Evolutionary conservation across 441 rosid species (phyloP).

Genomic region (Adansonia grandidieri): DNA sequence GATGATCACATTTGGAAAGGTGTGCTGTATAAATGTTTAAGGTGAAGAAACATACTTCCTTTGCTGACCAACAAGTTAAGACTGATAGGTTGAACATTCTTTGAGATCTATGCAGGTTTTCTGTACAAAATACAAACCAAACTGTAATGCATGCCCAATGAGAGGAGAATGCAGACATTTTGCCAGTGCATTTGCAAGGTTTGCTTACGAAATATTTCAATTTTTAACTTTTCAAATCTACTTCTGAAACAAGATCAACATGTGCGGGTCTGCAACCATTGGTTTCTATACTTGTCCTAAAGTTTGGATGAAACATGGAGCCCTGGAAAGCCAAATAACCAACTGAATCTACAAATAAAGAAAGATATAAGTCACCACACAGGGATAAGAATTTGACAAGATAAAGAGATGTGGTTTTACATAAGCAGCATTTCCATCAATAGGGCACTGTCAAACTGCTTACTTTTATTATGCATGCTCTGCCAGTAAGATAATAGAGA

Average conservation of each 20-base stretch:
- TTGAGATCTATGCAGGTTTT: constrained; percentile 55
- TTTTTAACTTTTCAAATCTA: constrained; percentile 14
- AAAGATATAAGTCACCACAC: constrained; percentile 15
- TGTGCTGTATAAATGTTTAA: constrained; percentile 25
- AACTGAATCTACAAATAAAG: constrained; percentile 4
- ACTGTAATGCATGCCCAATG: constrained; percentile 83
- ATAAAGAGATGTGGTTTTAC: neutral
- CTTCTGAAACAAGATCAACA: constrained; percentile 7
- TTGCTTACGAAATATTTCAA: constrained; percentile 28
- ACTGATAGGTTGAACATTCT: constrained; percentile 23
- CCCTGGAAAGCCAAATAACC: neutral
- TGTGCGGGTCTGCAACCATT: constrained; percentile 15
- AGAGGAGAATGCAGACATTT: constrained; percentile 83
- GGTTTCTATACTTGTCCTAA: neutral
- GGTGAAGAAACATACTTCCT: constrained; percentile 18
- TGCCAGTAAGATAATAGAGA: neutral
- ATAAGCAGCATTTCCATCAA: constrained; percentile 16
- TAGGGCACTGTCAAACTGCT: neutral
- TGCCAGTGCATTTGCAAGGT: constrained; percentile 88
- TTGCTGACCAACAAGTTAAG: constrained; percentile 21
- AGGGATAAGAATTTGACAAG: constrained; percentile 10
- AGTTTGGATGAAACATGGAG: neutral
- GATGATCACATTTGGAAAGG: constrained; percentile 84
- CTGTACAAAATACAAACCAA: constrained; percentile 77
- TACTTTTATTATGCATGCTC: constrained; percentile 16